Percentiles rank a stretch among this genome's conserved stretches.
These are phyloP conservation scores for Diplocarpon rosae DNA, from an alignment of 2,329 filamentous ascomycete species.

Conservation along the genomic window DNA sequence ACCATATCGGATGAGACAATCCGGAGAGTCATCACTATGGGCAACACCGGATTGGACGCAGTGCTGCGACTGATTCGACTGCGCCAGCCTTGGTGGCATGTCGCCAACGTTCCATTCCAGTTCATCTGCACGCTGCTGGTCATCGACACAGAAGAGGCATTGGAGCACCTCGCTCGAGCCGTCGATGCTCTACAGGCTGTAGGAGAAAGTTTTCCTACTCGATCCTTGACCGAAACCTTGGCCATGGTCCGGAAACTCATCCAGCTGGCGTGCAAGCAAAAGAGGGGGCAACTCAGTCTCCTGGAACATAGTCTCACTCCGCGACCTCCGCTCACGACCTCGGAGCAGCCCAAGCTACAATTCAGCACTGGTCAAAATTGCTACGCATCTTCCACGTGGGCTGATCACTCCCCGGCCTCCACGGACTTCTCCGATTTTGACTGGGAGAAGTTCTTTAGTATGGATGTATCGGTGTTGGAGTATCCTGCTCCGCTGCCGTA, in stretches of 20 bases:
- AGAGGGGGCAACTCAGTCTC: constrained; percentile 2
- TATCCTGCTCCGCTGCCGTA: constrained; percentile 2
- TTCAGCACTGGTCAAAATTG: background rate
- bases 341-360: background rate
- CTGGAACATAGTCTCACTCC: constrained; percentile 1
- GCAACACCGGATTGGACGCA: constrained; percentile 1
- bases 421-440: constrained; percentile 2
- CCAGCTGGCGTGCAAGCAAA: constrained; percentile 3
- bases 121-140: constrained; percentile 3
- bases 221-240: constrained; percentile 1
- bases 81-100: constrained; percentile 5
- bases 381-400: background rate
- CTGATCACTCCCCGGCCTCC: background rate
- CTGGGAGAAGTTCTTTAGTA: constrained; percentile 5
- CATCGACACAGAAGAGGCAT: constrained; percentile 2
- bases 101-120: constrained; percentile 3
- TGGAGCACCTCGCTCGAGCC: background rate
- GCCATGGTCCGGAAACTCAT: background rate
- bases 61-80: constrained; percentile 1
- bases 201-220: constrained; percentile 1
- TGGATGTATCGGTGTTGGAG: constrained; percentile 2
- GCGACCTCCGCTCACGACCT: background rate
- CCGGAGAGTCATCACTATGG: constrained; percentile 1
- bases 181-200: constrained; percentile 4
- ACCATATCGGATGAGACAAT: constrained; percentile 4